Percentiles rank a stretch among this genome's conserved stretches.
phyloP scores from a whole-genome alignment of 495 filamentous ascomycete genomes.

The Penicillium angulare region DNA sequence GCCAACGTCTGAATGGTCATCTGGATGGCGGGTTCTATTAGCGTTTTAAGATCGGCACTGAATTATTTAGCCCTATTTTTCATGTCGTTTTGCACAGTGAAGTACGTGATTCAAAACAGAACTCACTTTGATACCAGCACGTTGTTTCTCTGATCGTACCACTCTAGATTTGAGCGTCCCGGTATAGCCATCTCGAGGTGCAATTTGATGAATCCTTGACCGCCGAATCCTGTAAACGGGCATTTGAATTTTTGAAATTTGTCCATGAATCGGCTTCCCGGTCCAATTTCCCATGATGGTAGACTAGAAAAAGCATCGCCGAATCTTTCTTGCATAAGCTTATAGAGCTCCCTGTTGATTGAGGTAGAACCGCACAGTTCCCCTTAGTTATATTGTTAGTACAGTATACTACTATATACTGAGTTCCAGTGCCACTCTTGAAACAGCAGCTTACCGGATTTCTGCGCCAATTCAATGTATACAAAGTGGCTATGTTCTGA shows the following conservation, averaged over 20 bases:
- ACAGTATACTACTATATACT: no score
- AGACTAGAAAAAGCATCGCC: background rate
- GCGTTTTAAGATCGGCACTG: background rate
- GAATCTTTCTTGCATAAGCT: background rate
- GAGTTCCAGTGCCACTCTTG: background rate
- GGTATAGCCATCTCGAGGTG: background rate
- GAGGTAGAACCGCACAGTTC: background rate
- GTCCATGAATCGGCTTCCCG: background rate
- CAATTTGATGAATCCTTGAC: background rate
- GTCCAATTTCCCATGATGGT: background rate
- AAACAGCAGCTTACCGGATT: background rate
- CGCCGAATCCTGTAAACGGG: background rate
- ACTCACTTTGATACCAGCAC: background rate
- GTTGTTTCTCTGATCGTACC: background rate
- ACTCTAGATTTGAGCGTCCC: background rate
- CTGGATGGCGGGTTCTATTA: background rate
- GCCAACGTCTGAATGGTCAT: background rate
- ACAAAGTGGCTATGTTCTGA: background rate
- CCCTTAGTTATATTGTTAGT: background rate
- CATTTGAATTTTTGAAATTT: background rate
- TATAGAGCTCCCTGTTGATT: background rate
- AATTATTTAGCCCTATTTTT: background rate
- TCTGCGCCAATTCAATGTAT: background rate
- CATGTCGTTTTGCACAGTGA: no score
- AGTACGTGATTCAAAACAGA: no score